A percentile compares a stretch with the other conserved stretches of the same genome.
These are phyloP conservation scores for Saccharomycopsis sp. DNA, from an alignment of 805 yeast genomes.

Conservation along the genomic window DNA sequence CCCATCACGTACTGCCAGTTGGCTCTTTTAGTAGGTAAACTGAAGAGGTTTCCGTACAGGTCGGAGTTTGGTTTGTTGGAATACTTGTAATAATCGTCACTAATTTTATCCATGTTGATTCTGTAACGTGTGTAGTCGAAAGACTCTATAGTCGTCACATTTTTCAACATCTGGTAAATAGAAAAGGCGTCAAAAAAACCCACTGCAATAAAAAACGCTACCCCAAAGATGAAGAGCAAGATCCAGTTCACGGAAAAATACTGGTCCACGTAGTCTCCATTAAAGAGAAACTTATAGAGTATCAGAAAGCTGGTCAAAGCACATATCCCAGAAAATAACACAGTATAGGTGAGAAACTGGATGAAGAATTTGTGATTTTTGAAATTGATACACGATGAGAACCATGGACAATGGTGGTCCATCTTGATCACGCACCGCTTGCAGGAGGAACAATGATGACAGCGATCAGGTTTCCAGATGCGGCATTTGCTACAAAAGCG, in stretches of 20 bases:
- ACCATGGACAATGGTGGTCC: conserved; percentile 98
- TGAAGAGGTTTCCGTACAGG: conserved; percentile 61
- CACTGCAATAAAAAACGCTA: conserved; percentile 51
- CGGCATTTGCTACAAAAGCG: conserved; percentile 64
- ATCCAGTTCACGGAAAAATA: conserved; percentile 53
- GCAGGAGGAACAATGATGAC: conserved; percentile 83
- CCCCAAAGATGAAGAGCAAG: conserved; percentile 48
- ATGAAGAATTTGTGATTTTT: conserved; percentile 72
- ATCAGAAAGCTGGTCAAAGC: conserved; percentile 35
- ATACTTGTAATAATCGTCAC: conserved; percentile 32
- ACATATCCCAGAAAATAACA: conserved; percentile 40
- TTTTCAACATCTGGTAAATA: conserved; percentile 50
- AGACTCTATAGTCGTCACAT: conserved; percentile 78
- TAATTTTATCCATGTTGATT: conserved; percentile 32
- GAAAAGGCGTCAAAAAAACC: conserved; percentile 50
- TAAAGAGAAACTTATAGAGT: conserved; percentile 42
- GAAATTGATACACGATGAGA: conserved; percentile 80
- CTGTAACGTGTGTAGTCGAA: conserved; percentile 47
- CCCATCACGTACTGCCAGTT: conserved; percentile 83
- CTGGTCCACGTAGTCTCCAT: conserved; percentile 34
- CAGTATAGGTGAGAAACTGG: conserved; percentile 57
- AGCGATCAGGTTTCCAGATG: conserved; percentile 67
- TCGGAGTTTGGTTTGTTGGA: conserved; percentile 37
- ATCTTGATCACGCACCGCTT: conserved; percentile 68
- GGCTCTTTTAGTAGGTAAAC: conserved; percentile 48